Base-by-base conservation (phyloP, 805 yeast species). In the Nakazawaea anatomiae region DNA sequence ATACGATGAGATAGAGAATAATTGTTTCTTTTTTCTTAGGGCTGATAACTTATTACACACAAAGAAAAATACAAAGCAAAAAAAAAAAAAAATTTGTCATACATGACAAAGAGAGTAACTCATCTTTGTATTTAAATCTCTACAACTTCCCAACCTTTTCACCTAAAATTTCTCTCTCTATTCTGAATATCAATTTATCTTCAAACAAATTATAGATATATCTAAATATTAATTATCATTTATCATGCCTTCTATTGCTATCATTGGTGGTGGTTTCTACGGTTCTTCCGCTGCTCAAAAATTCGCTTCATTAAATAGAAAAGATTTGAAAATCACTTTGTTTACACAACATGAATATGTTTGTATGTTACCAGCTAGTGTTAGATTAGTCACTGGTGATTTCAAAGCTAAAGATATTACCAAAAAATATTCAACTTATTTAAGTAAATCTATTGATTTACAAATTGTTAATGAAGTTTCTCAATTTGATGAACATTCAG, bases 381-480 rank as follows among this genome's bases (percentile, higher is more conserved):
- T 53, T 1, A 52, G 63, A 44, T 29, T 56, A 10, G 39, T 53
- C 25, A 39, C 43, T 12, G 49, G 52, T 28, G 57, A 50, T 12
- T 30, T 54, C 27, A 18, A 41, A 10, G 43, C 41, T 18, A 31
- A 29, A 12, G 44, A 44, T 44, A n/a, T 49, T 39, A 39, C 42
- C 14, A n/a, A 10, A 12, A n/a, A 32, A 27, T 44, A 44, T 18
- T 11, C 55, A 18, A 39, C 11, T 6, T 58, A 58, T 9, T 39
- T 67, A 29, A 50, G 41, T 9, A 58, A 60, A 4, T 44, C 49
- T 1, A 57, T 66, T 5, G 60, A 60, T 12, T 9, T 65, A 4
- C 8, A 27, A 12, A 44, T 65, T 6, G 42, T 53, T 30, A 63
- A 61, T 42, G 54, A 52, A 32, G 64, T 54, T 3, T 52, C 42